A percentile compares a stretch with the other conserved stretches of the same genome.
phyloP scores from a whole-genome alignment of 1,284 basidiomycete genomes.

The Xerocomus tenax region DNA sequence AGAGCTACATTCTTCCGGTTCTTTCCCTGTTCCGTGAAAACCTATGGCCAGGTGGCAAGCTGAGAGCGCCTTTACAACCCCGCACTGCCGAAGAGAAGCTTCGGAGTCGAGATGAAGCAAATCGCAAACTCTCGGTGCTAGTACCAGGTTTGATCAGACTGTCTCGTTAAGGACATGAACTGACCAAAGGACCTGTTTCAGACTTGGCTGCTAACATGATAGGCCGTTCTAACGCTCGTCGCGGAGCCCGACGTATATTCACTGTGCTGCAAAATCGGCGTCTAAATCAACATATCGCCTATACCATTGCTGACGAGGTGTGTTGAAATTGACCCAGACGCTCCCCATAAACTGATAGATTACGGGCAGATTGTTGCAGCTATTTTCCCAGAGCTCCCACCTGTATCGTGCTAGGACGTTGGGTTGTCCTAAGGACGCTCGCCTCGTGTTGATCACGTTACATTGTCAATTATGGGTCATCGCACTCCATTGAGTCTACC shows the following conservation, averaged over 20 bases:
- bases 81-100: conserved; percentile 74
- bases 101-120: conserved; percentile 75
- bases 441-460: not conserved
- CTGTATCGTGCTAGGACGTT: conserved; percentile 10
- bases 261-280: conserved; percentile 87
- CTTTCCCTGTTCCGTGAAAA: conserved; percentile 61
- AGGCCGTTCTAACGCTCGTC: conserved; percentile 83
- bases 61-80: conserved; percentile 52
- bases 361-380: conserved; percentile 46
- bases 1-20: conserved; percentile 59
- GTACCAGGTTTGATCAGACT: conserved; percentile 65
- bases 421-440: not conserved
- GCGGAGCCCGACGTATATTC: conserved; percentile 85
- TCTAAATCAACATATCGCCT: conserved; percentile 85
- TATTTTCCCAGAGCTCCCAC: conserved; percentile 44
- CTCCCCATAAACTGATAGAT: conserved; percentile 8
- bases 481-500: conserved; percentile 13
- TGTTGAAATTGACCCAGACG: conserved; percentile 3
- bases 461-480: conserved; percentile 1
- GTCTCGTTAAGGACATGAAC: not conserved
- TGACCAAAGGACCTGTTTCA: conserved; percentile 27
- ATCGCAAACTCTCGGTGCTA: conserved; percentile 77
- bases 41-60: conserved; percentile 77
- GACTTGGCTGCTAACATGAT: conserved; percentile 95
- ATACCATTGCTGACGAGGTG: conserved; percentile 84